Base-by-base conservation (phyloP, 441 rosid genomes). In the Populus tomentosa region DNA sequence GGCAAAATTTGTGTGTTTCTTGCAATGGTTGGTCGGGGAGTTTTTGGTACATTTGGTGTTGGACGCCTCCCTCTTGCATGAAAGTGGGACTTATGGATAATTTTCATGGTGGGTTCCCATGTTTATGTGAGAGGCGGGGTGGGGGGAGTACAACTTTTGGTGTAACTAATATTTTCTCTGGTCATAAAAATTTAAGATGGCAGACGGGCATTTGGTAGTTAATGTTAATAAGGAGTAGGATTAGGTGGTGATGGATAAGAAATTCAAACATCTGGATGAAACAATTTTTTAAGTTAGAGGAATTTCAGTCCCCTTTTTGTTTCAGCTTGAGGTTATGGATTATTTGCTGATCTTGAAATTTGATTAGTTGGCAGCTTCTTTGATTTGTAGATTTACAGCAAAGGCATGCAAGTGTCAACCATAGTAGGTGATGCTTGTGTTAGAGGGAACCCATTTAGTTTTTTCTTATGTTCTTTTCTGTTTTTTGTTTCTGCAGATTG, bases 401-500 rank as follows among this genome's bases (percentile, higher is more conserved):
- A 53, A 53, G 30, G 30, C 30, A 28, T 13, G 53, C 53, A 46
- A 7, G 3, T 53, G 62, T 28, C 21, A 53, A 20, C 62, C 62
- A 18, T 50, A 16, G 62, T 53, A 53, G 65, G 35, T n/a, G 59
- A 32, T 33, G 50, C 36, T 70, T 36, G 46, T 63, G 10, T 42
- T 14, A n/a, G 32, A 56, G 61, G 61, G 9, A 21, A 21, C 10
- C 32, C 50, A 14, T 64, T 38, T 21, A 14, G 16, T 16, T 61
- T 72, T 42, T 14, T 35, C 69, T 75, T 23, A 62, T 20, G 18
- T 75, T 33, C 33, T 28, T 2, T 28, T 28, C 30, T 28, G 68
- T n/a, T 59, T 33, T 36, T 69, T 81, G 78, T 77, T 76, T 83
- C 59, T 72, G 20, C 83, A 95, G 99, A 82, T 95, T 16, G 97